Base-by-base conservation (phyloP, 805 yeast species). In the Kazachstania taianensis region DNA sequence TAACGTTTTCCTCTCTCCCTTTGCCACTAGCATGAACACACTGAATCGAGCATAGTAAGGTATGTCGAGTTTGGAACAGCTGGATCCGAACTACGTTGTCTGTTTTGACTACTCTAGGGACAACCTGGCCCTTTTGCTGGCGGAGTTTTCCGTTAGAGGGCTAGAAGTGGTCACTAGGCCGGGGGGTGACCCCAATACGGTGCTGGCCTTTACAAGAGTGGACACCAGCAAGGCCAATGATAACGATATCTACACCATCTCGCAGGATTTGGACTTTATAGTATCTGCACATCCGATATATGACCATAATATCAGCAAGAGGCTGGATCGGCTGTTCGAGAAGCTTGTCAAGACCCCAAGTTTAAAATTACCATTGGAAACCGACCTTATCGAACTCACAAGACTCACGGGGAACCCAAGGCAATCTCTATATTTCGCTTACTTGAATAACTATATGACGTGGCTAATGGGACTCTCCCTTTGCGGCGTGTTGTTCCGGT, bases 381-480 rank as follows among this genome's bases (percentile, higher is more conserved):
- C n/a, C 5, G 67, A 40, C 60, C 58, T 50, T 71, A 72, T 37
- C 59, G 61, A 39, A 10, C 22, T 57, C 19, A 43, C 45, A 4
- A 37, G 41, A 8, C 38, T 49, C 20, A 48, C 54, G 7, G 47
- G 47, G 3, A 46, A 54, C 32, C 49, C 57, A 2, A 57, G 64
- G 40, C 61, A 66, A 38, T 87, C 86, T 1, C 59, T 85, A 35
- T 85, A 84, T 58, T 82, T 84, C 57, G 80, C 75, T 20, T 85
- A 75, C 53, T 61, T 75, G 34, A 73, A 73, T 43, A 68, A 63
- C 44, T 83, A 83, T 57, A 68, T 73, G 40, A 49, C 58, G 10
- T 72, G 80, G 69, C 66, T 86, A 35, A 39, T 67, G 5, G 52
- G 69, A 15, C 42, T 79, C n/a, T 94, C 95, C 8, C 28, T 73